A percentile compares a stretch with the other conserved stretches of the same genome.
Evolutionary conservation across 1,139 yeast genomes (phyloP).

Genomic region (Candida pseudocylindracea): DNA sequence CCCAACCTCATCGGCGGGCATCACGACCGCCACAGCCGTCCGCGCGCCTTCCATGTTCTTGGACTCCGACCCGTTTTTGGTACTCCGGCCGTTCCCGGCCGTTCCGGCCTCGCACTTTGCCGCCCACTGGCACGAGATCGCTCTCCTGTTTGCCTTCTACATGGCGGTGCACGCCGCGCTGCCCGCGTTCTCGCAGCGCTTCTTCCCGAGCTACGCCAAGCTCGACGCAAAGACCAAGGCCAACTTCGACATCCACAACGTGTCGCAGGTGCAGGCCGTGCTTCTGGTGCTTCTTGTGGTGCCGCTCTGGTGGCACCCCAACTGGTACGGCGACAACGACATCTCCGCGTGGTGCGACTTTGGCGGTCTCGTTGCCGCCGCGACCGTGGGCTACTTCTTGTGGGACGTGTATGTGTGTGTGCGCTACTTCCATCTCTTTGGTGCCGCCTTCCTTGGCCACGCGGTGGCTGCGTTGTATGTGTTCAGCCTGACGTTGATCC

Average conservation of each 20-base stretch:
- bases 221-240: constrained; percentile 23
- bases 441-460: constrained; percentile 66
- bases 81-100: constrained; percentile 20
- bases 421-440: constrained; percentile 40
- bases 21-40: background rate
- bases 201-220: constrained; percentile 21
- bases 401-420: constrained; percentile 70
- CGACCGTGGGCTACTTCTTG: constrained; percentile 72
- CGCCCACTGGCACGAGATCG: constrained; percentile 35
- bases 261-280: constrained; percentile 65
- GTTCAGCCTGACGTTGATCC: constrained; percentile 28
- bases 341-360: constrained; percentile 3
- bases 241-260: constrained; percentile 78
- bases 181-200: constrained; percentile 8
- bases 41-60: background rate
- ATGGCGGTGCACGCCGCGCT: constrained; percentile 16
- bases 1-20: background rate
- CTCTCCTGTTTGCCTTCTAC: constrained; percentile 16
- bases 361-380: constrained; percentile 44
- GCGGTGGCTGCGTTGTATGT: constrained; percentile 69
- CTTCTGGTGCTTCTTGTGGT: constrained; percentile 28
- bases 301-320: constrained; percentile 36
- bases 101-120: constrained; percentile 9
- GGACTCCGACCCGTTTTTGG: background rate
- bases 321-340: constrained; percentile 1